Percentiles rank a stretch among this genome's conserved stretches.
These are phyloP conservation scores for Neodidymelliopsis sp. DNA, from an alignment of 2,329 filamentous ascomycete genomes.

Conservation along the genomic window DNA sequence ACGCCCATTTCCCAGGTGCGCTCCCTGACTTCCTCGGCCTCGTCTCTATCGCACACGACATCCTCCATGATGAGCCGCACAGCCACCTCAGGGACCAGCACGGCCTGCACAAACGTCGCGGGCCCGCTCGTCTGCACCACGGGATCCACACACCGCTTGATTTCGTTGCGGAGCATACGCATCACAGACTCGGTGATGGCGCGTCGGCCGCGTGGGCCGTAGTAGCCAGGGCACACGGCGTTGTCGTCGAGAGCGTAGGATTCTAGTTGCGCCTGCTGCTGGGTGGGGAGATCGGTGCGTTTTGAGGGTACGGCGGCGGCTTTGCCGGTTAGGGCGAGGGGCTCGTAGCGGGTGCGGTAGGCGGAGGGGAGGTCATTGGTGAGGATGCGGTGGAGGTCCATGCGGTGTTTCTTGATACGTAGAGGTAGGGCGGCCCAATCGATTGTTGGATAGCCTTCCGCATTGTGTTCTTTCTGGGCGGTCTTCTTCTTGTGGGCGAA, in stretches of 20 bases:
- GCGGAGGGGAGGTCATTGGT: slow-evolving; percentile 50
- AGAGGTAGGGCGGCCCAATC: slow-evolving; percentile 69
- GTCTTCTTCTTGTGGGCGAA: slow-evolving; percentile 42
- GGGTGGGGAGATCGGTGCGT: slow-evolving; percentile 55
- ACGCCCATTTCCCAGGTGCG: slow-evolving; percentile 73
- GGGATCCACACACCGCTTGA: slow-evolving; percentile 36
- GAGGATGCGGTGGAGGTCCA: slow-evolving; percentile 66
- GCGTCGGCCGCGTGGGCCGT: slow-evolving; percentile 76
- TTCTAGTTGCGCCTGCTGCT: slow-evolving; percentile 44
- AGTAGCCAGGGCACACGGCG: slow-evolving; percentile 69
- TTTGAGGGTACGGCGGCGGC: slow-evolving; percentile 31
- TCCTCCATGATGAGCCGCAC: slow-evolving; percentile 66
- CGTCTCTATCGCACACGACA: slow-evolving; percentile 53
- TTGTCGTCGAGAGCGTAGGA: slow-evolving; percentile 29
- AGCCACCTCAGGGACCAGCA: slow-evolving; percentile 76
- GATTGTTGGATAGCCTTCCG: slow-evolving; percentile 72
- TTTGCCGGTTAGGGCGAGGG: slow-evolving; percentile 35
- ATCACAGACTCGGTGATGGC: slow-evolving; percentile 66
- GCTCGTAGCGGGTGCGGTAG: slow-evolving; percentile 30
- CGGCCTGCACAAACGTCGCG: slow-evolving; percentile 47
- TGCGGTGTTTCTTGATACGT: slow-evolving; percentile 66
- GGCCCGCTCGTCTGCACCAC: slow-evolving; percentile 42
- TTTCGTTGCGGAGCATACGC: slow-evolving; percentile 32
- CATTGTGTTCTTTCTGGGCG: slow-evolving; percentile 53
- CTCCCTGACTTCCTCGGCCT: slow-evolving; percentile 64